A percentile compares a stretch with the other conserved stretches of the same genome.
These are phyloP conservation scores for Sporothrix pallida DNA, from an alignment of 2,329 filamentous ascomycete species.

Conservation along the genomic window DNA sequence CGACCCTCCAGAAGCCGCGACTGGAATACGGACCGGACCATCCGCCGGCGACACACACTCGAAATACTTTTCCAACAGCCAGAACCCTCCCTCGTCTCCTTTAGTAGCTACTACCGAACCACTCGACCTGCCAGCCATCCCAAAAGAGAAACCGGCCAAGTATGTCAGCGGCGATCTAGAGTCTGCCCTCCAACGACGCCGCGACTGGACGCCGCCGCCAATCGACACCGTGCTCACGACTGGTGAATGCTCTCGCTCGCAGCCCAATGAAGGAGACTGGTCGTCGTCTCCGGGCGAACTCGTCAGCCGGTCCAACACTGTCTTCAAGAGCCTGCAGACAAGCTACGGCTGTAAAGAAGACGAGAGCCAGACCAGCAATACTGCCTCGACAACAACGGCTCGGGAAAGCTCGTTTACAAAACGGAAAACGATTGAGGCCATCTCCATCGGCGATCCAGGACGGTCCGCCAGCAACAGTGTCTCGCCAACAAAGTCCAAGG, in stretches of 20 bases:
- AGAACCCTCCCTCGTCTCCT: not conserved
- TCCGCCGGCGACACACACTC: not conserved
- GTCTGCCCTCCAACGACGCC: constrained; percentile 60
- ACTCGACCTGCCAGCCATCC: not conserved
- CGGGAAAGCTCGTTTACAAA: constrained; percentile 53
- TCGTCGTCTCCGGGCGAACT: constrained; percentile 33
- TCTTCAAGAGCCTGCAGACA: constrained; percentile 54
- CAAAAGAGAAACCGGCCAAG: not conserved
- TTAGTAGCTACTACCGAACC: not conserved
- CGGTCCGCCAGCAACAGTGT: constrained; percentile 38
- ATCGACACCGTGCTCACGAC: constrained; percentile 29
- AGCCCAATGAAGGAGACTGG: constrained; percentile 43
- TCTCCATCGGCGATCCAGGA: constrained; percentile 47
- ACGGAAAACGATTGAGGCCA: constrained; percentile 61
- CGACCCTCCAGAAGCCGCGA: not conserved
- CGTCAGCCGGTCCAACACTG: constrained; percentile 38
- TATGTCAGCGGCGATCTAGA: constrained; percentile 42
- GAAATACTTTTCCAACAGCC: constrained; percentile 22
- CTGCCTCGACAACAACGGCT: not conserved
- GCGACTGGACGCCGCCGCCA: constrained; percentile 71
- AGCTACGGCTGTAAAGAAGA: constrained; percentile 36
- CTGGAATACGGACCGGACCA: not conserved
- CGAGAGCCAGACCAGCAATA: not conserved
- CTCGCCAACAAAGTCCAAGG: constrained; percentile 56
- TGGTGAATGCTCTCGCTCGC: constrained; percentile 38